A percentile compares a stretch with the other conserved stretches of the same genome.
Evolutionary conservation across 306 rosid genomes (phyloP).

Genomic region (Boehmeria nivea): DNA sequence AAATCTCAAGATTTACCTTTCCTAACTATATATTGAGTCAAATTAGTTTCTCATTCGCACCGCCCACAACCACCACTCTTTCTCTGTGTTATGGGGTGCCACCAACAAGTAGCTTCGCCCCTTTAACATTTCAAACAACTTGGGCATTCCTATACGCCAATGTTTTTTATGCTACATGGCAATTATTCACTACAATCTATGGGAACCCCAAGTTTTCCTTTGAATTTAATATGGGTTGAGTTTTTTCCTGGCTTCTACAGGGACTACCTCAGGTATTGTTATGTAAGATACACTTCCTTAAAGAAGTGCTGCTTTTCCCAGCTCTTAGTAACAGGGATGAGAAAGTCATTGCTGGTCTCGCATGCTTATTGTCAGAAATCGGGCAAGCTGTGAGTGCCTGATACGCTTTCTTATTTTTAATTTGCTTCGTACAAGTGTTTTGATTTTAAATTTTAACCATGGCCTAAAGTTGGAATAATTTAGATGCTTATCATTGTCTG

Average conservation of each 20-base stretch:
- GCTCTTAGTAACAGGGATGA: slow-evolving; percentile 73
- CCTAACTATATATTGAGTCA: no score
- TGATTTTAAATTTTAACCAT: neutral
- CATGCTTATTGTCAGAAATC: slow-evolving; percentile 87
- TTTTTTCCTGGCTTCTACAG: slow-evolving; percentile 48
- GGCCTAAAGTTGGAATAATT: neutral
- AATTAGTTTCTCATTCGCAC: no score
- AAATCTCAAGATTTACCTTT: no score
- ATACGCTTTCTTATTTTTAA: slow-evolving; percentile 21
- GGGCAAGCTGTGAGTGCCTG: slow-evolving; percentile 86
- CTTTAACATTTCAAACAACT: no score
- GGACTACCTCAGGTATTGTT: slow-evolving; percentile 85
- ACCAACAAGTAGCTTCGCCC: neutral
- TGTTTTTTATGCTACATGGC: no score
- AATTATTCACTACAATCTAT: no score
- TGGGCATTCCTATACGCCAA: no score
- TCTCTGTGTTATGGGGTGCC: neutral
- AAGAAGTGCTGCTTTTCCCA: slow-evolving; percentile 78
- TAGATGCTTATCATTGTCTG: neutral
- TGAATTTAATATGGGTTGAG: slow-evolving; percentile 23
- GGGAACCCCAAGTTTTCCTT: no score
- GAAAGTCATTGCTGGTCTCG: slow-evolving; percentile 80
- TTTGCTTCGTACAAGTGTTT: no score
- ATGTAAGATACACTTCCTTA: slow-evolving; percentile 76
- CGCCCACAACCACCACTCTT: neutral